phyloP scores from a whole-genome alignment of 768 basidiomycete species.

The Tricholoma bakamatsutake region DNA sequence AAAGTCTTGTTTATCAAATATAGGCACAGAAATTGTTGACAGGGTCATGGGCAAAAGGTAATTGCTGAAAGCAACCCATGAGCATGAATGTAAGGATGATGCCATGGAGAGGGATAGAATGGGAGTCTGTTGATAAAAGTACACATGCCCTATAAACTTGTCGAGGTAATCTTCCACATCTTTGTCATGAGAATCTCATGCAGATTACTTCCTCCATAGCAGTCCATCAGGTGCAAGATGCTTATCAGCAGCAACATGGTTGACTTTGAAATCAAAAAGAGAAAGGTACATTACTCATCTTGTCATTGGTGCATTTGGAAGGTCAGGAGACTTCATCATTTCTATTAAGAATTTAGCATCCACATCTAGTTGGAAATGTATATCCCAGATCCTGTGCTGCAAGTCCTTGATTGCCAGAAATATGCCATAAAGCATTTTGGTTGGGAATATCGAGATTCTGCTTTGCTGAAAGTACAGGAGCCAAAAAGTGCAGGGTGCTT shows the following conservation, averaged over 20 bases:
- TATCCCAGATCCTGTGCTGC: too few relatives aligned
- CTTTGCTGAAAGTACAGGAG: constrained; percentile 26
- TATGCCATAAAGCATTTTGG: constrained; percentile 29
- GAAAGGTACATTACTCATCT: too few relatives aligned
- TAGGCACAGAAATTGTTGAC: not conserved
- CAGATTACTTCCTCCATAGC: constrained; percentile 16
- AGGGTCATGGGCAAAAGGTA: not conserved
- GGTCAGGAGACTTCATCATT: too few relatives aligned
- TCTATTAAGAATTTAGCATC: too few relatives aligned
- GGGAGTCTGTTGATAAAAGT: not conserved
- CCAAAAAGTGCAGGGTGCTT: constrained; percentile 20
- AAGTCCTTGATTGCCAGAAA: constrained; percentile 15
- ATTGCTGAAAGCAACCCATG: not conserved
- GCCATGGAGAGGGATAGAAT: not conserved
- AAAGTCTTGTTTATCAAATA: not conserved
- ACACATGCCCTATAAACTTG: not conserved
- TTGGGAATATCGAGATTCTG: constrained; percentile 26
- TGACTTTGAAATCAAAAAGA: too few relatives aligned
- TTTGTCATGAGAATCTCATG: constrained; percentile 11
- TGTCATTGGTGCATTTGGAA: too few relatives aligned
- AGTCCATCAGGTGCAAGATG: constrained; percentile 30
- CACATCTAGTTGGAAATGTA: too few relatives aligned
- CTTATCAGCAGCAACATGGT: constrained; percentile 16
- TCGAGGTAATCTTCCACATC: constrained; percentile 26
- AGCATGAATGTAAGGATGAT: not conserved